Evolutionary conservation across 192 early-diverging fungal species (phyloP).

Genomic region (Backusella circina): DNA sequence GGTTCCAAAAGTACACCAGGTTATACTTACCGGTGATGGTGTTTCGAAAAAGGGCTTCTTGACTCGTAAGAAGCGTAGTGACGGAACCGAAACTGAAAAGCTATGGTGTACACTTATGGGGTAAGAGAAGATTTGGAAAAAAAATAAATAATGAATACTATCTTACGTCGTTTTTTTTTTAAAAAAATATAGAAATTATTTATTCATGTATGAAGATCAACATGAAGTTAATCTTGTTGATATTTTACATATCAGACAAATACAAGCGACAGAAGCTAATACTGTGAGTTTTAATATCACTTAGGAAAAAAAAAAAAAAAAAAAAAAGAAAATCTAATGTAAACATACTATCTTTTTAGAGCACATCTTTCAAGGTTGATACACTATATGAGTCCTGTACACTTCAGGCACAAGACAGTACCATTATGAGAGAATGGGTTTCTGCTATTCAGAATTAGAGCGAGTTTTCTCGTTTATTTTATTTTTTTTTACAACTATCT

Average conservation of each 20-base stretch:
- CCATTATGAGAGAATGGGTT: conserved; percentile 5
- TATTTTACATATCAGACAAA: conserved; percentile 4
- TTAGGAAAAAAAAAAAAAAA: too few relatives aligned
- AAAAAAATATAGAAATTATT: conserved; percentile 6
- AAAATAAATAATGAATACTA: background rate
- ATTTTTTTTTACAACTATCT: background rate
- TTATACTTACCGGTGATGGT: background rate
- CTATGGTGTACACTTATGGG: background rate
- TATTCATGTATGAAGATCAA: conserved; percentile 11
- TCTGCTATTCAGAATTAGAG: background rate
- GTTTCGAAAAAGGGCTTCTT: conserved; percentile 6
- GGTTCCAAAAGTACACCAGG: background rate
- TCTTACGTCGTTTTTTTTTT: background rate
- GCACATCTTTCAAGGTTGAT: background rate
- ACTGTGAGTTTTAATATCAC: background rate
- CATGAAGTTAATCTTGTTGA: conserved; percentile 3
- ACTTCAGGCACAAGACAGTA: background rate
- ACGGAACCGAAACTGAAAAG: background rate
- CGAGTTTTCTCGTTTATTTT: background rate
- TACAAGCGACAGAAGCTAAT: background rate
- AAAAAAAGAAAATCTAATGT: background rate
- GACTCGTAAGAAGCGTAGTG: background rate
- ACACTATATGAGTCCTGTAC: conserved; percentile 1
- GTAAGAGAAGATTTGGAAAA: background rate
- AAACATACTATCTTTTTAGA: background rate